phyloP scores from a whole-genome alignment of 495 filamentous ascomycete genomes.

The Parathielavia hyrcaniae region DNA sequence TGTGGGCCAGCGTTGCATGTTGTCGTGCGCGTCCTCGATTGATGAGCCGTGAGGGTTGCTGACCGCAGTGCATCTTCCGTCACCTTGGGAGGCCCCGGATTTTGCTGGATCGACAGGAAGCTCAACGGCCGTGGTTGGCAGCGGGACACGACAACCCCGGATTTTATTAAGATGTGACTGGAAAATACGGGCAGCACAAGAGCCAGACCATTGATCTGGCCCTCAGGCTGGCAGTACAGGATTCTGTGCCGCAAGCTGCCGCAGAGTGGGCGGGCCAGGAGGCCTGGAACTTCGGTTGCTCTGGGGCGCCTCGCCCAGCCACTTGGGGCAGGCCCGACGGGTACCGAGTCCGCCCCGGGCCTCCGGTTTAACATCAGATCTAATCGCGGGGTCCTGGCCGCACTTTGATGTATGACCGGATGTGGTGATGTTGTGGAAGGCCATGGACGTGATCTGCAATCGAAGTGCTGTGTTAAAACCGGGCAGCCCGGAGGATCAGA shows the following conservation, averaged over 20 bases:
- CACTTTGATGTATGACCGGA: neutral
- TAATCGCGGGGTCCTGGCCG: slow-evolving; percentile 2
- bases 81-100: too few species aligned
- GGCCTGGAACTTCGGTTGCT: slow-evolving; percentile 24
- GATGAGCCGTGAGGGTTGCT: slow-evolving; percentile 1
- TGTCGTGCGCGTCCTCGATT: neutral
- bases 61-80: neutral
- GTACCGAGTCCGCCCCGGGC: slow-evolving; percentile 22
- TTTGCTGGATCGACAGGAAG: neutral
- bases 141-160: too few species aligned
- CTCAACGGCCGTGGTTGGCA: neutral
- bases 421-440: neutral
- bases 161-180: too few species aligned
- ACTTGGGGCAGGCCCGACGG: slow-evolving; percentile 12
- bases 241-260: slow-evolving; percentile 24
- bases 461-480: neutral
- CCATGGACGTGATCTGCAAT: neutral
- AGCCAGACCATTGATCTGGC: neutral
- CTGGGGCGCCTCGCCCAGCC: too few species aligned
- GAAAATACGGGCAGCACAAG: neutral
- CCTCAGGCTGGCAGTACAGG: neutral
- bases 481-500: too few species aligned
- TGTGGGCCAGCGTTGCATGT: neutral
- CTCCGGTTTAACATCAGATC: neutral
- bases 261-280: slow-evolving; percentile 20